phyloP scores from a whole-genome alignment of 2,329 filamentous ascomycete genomes.

The Remersonia thermophila region DNA sequence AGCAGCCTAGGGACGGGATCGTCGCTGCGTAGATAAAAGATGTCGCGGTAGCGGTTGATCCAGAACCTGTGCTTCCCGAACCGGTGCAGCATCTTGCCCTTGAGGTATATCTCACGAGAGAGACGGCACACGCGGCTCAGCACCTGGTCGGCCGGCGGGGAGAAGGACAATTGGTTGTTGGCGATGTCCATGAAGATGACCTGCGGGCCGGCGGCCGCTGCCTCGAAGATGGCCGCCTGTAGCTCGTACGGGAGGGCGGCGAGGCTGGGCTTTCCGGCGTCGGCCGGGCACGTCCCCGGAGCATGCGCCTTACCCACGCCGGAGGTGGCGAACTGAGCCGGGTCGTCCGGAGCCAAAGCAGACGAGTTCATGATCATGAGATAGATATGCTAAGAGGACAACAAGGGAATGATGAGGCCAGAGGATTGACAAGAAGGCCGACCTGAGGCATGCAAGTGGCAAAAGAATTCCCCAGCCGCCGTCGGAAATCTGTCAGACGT shows the following conservation, averaged over 20 bases:
- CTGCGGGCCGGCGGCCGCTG: constrained; percentile 3
- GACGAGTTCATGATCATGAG: no score
- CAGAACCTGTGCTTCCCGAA: constrained; percentile 3
- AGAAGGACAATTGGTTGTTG: constrained; percentile 2
- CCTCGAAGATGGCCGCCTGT: constrained; percentile 9
- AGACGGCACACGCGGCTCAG: constrained; percentile 7
- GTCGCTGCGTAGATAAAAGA: constrained; percentile 11
- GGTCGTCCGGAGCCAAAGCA: no score
- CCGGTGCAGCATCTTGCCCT: constrained; percentile 1
- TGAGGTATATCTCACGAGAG: constrained; percentile 7
- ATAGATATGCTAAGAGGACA: no score
- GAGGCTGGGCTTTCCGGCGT: constrained; percentile 1
- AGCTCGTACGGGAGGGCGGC: constrained; percentile 11
- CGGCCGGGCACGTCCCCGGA: constrained; percentile 1
- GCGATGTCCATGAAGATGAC: constrained; percentile 9
- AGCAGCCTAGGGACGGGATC: not conserved
- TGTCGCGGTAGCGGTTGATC: constrained; percentile 8
- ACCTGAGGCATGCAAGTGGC: no score
- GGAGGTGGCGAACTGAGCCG: not conserved
- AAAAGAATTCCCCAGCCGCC: no score
- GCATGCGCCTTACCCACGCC: constrained; percentile 1
- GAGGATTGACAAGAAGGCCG: no score
- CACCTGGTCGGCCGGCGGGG: constrained; percentile 1
- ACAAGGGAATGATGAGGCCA: no score
- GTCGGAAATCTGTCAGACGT: no score